A percentile compares a stretch with the other conserved stretches of the same genome.
These are phyloP conservation scores for Sugiyamaella boreocaroliniensis DNA, from an alignment of 805 yeast species.

Conservation along the genomic window DNA sequence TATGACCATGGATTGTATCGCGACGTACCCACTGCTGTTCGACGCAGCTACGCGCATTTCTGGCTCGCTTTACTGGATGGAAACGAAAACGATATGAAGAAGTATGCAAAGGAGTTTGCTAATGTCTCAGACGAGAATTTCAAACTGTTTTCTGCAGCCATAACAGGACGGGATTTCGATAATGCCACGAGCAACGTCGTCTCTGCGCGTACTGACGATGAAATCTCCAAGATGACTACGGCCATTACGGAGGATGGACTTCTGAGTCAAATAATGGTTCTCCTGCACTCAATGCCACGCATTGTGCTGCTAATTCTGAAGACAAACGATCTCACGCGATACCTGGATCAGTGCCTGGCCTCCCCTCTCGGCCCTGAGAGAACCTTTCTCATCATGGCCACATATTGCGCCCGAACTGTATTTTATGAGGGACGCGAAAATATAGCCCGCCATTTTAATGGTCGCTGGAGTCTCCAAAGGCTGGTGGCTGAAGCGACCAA, in stretches of 20 bases:
- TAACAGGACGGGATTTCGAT: conserved; percentile 87
- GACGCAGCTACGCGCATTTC: conserved; percentile 79
- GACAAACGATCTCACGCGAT: conserved; percentile 89
- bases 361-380: conserved; percentile 83
- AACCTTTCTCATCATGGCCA: conserved; percentile 81
- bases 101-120: conserved; percentile 73
- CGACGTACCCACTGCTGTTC: conserved; percentile 66
- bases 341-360: conserved; percentile 73
- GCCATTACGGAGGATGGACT: conserved; percentile 53
- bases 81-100: conserved; percentile 57
- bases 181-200: conserved; percentile 57
- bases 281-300: conserved; percentile 74
- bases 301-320: conserved; percentile 80
- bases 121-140: conserved; percentile 71
- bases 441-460: conserved; percentile 20
- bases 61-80: conserved; percentile 85
- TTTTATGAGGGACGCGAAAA: conserved; percentile 56
- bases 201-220: conserved; percentile 49
- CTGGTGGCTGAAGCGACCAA: conserved; percentile 26
- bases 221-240: conserved; percentile 59
- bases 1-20: conserved; percentile 96
- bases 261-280: conserved; percentile 67
- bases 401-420: conserved; percentile 78
- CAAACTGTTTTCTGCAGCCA: conserved; percentile 82
- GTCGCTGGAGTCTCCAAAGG: conserved; percentile 15